A percentile compares a stretch with the other conserved stretches of the same genome.
These are phyloP conservation scores for Scutellaria baicalensis DNA, from an alignment of 257 asterid species.

Conservation along the genomic window DNA sequence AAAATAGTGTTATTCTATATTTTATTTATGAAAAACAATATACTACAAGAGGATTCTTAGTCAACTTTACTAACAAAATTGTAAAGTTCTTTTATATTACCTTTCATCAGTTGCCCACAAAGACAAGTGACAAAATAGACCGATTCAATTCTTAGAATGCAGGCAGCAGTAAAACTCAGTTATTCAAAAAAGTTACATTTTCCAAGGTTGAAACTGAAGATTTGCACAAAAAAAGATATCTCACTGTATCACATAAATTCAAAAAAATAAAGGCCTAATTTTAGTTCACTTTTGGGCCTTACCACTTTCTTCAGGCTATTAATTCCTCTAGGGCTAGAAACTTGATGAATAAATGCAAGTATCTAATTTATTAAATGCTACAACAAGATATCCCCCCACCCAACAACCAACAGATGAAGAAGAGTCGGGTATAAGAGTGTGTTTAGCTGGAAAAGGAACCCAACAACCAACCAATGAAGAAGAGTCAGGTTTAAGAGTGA, in stretches of 20 bases:
- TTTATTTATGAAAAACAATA: no score
- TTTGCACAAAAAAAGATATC: not conserved
- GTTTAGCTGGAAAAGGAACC: not conserved
- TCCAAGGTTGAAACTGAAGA: not conserved
- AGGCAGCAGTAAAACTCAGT: not conserved
- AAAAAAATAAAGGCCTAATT: not conserved
- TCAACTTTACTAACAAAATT: no score
- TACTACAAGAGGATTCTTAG: no score
- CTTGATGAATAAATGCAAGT: not conserved
- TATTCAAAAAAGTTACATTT: not conserved
- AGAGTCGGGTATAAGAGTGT: not conserved
- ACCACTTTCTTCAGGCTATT: not conserved
- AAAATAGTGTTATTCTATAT: no score
- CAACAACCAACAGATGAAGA: not conserved
- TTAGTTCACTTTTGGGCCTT: not conserved
- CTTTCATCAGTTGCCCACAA: not conserved
- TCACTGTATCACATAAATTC: not conserved
- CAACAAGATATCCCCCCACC: not conserved
- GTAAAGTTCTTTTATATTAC: not conserved
- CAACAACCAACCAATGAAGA: not conserved
- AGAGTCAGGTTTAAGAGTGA: not conserved
- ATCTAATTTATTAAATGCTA: not conserved
- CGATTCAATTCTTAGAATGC: not conserved
- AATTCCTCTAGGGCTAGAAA: not conserved
- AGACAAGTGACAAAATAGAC: not conserved